Base-by-base conservation (phyloP, 768 basidiomycete species). In the Mrakia blollopis region DNA sequence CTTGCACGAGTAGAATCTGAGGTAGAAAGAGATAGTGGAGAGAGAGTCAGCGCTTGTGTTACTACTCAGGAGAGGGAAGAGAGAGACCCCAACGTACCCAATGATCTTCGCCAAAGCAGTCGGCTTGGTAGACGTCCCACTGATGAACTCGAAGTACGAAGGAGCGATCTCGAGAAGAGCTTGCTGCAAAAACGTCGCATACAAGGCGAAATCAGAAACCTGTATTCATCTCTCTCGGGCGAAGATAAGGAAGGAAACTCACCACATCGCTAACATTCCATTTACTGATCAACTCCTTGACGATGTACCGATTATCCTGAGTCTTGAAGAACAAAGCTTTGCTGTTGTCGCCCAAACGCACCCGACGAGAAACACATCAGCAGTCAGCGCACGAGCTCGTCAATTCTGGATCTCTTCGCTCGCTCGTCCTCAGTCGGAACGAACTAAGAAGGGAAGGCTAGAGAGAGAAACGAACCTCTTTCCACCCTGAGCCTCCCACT, bases 281-380 rank as follows among this genome's bases (percentile, higher is more conserved):
- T 21, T 91, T 91, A 83, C 90, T 90, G 23, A 94, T 90, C 77
- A 93, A 83, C 28, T 91, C 91, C 87, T 93, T 93, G 85, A 93
- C 90, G 80, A 94, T 89, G 81, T 90, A 92, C 77, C 88, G 85
- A 79, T 91, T 88, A 82, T 94, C 92, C 37, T 84, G 82, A 65
- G 91, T 92, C 86, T 91, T 91, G 90, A 91, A 91, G 81, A 93
- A 94, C 79, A 90, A 89, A 3, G 88, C 89, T 80, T 87, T 88
- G 83, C 47, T 57, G n/a, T 28, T n/a, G 47, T n/a, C n/a, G n/a
- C n/a, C n/a, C n/a, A n/a, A n/a, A n/a, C n/a, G n/a, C 1, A 69
- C 18, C 39, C 68, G 6, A 25, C 14, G 10, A 11, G 23, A 35
- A 25, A 44, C 3, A 4, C 10, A 13, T 14, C 44, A 4, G 57